These are phyloP conservation scores for Globisporangium irregulare DNA, from an alignment of 352 stramenopile species.

Conservation along the genomic window DNA sequence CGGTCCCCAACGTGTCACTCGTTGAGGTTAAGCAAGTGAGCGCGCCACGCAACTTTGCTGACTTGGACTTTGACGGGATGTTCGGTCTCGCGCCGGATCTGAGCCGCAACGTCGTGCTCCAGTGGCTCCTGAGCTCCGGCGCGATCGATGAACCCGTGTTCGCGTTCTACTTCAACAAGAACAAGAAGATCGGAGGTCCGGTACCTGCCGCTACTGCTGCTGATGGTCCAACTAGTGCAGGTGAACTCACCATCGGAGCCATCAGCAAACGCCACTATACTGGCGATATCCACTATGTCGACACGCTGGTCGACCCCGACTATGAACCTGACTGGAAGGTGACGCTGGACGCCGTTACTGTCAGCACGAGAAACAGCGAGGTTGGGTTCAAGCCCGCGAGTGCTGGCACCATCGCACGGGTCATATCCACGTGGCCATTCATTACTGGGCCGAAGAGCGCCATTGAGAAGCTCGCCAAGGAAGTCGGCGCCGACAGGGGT, in stretches of 20 bases:
- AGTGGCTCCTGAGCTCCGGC: slow-evolving; percentile 10
- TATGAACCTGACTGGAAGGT: no score
- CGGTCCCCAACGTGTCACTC: slow-evolving; percentile 1
- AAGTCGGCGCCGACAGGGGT: background rate
- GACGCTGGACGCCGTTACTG: slow-evolving; percentile 5
- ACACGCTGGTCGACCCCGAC: background rate
- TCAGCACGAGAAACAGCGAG: background rate
- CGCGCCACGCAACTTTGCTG: background rate
- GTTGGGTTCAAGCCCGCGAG: no score
- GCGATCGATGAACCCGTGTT: slow-evolving; percentile 17
- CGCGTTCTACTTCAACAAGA: slow-evolving; percentile 7
- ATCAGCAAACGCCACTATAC: slow-evolving; percentile 8
- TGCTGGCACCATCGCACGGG: background rate
- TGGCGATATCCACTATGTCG: slow-evolving; percentile 9
- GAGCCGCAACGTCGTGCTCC: slow-evolving; percentile 1
- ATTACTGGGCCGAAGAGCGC: background rate
- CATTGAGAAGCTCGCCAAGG: slow-evolving; percentile 9
- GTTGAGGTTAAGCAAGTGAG: slow-evolving; percentile 1
- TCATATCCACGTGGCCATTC: background rate
- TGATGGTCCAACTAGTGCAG: no score
- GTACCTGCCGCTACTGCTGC: no score
- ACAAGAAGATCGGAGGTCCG: no score
- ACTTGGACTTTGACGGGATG: background rate
- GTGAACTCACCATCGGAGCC: slow-evolving; percentile 13
- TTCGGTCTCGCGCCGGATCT: slow-evolving; percentile 5